Conservation (phyloP, 331 rosid genomes). For the Dryas integrifolia region DNA sequence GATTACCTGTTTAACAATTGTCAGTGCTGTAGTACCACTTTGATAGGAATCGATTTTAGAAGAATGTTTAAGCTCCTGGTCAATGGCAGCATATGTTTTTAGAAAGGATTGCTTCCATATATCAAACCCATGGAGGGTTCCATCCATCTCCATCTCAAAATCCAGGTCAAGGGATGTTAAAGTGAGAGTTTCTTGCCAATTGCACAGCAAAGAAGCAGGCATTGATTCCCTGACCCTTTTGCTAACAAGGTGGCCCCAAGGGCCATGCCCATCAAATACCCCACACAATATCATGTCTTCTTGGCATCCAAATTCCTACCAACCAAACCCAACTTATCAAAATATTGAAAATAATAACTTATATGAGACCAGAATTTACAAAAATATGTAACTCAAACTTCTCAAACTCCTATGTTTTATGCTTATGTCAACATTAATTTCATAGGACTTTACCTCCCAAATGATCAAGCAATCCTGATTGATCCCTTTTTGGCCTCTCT, state of each 20-base stretch:
- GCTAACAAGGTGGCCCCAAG: constrained; percentile 80
- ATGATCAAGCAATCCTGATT: constrained; percentile 65
- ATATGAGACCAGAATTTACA: too few relatives aligned
- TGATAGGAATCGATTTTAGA: constrained; percentile 52
- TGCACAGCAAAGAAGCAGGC: constrained; percentile 55
- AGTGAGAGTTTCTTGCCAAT: constrained; percentile 60
- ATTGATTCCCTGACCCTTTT: constrained; percentile 56
- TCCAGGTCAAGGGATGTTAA: constrained; percentile 43
- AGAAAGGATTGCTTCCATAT: constrained; percentile 69
- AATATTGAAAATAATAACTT: background rate
- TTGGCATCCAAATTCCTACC: constrained; percentile 75
- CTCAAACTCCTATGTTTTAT: too few relatives aligned
- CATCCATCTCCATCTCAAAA: constrained; percentile 41
- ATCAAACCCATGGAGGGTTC: constrained; percentile 39
- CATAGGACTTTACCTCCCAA: constrained; percentile 58
- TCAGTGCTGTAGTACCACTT: constrained; percentile 77
- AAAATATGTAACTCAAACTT: too few relatives aligned
- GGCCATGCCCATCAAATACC: constrained; percentile 83
- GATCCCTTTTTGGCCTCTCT: constrained; percentile 69
- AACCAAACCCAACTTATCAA: constrained; percentile 17
- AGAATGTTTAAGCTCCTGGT: constrained; percentile 62
- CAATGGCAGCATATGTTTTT: constrained; percentile 62
- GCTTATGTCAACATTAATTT: too few relatives aligned
- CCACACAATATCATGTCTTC: constrained; percentile 76
- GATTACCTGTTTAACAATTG: constrained; percentile 72